These are phyloP conservation scores for Phytopythium helicoides DNA, from an alignment of 352 stramenopile species.

Conservation along the genomic window DNA sequence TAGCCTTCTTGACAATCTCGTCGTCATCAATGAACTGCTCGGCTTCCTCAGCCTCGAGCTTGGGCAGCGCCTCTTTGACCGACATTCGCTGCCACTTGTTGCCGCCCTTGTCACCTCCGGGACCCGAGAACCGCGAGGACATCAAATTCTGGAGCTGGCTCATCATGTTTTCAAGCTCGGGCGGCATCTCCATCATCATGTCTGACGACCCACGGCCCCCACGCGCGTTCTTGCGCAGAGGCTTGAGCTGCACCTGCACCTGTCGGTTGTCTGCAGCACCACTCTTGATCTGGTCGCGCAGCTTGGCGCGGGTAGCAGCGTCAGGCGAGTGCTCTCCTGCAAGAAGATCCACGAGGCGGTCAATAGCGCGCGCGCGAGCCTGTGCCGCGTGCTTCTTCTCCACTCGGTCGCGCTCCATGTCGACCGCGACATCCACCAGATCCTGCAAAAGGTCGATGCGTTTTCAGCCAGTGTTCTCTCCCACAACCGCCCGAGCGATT, in stretches of 20 bases:
- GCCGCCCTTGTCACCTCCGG: constrained; percentile 9
- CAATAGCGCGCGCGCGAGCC: constrained; percentile 87
- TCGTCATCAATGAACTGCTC: constrained; percentile 76
- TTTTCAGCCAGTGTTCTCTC: no score
- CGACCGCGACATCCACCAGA: constrained; percentile 95
- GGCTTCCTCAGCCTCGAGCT: constrained; percentile 71
- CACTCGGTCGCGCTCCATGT: constrained; percentile 76
- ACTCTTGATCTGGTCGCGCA: constrained; percentile 60
- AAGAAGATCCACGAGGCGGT: constrained; percentile 83
- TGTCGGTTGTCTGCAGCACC: constrained; percentile 49
- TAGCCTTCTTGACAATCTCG: constrained; percentile 64
- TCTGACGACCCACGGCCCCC: constrained; percentile 23
- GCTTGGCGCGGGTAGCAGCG: constrained; percentile 34
- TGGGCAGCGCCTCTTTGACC: constrained; percentile 67
- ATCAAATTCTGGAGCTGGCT: constrained; percentile 68
- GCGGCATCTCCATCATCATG: constrained; percentile 86
- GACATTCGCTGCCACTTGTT: constrained; percentile 57
- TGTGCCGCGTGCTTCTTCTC: constrained; percentile 87
- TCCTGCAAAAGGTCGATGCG: no score
- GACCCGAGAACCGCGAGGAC: constrained; percentile 39
- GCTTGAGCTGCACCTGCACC: constrained; percentile 57
- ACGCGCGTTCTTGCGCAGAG: constrained; percentile 30
- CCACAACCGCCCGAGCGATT: no score
- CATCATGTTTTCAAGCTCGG: constrained; percentile 83
- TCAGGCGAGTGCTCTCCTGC: constrained; percentile 23